Evolutionary conservation across 2,329 filamentous ascomycete genomes (phyloP).

Genomic region (Aspergillus novofumigatus): DNA sequence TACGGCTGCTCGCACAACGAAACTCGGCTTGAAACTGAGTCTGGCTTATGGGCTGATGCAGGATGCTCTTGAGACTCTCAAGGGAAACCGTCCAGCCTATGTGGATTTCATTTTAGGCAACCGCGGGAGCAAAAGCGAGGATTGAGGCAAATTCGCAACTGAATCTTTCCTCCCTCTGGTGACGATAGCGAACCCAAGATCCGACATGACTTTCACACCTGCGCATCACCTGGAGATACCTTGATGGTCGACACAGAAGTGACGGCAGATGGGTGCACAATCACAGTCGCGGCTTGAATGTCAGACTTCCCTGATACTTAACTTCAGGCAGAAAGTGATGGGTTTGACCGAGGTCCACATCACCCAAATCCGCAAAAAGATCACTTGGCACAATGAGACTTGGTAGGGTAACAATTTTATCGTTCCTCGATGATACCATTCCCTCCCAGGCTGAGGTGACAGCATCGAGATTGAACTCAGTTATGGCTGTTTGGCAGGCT

Average conservation of each 20-base stretch:
- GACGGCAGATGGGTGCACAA: not conserved
- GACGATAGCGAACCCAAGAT: not conserved
- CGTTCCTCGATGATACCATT: not conserved
- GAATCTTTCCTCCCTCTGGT: not conserved
- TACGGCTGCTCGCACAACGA: conserved; percentile 72
- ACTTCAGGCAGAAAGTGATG: not conserved
- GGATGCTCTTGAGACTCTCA: conserved; percentile 65
- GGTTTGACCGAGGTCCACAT: not conserved
- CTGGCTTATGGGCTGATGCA: conserved; percentile 76
- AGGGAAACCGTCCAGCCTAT: conserved; percentile 70
- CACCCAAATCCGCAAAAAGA: too few relatives aligned
- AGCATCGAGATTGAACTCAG: not conserved
- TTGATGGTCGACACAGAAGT: not conserved
- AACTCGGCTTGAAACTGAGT: conserved; percentile 73
- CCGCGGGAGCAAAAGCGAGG: conserved; percentile 22
- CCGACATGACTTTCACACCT: not conserved
- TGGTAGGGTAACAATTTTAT: not conserved
- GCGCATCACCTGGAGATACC: not conserved
- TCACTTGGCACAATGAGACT: not conserved
- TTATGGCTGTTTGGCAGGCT: not conserved
- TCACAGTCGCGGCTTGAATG: not conserved
- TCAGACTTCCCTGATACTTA: not conserved
- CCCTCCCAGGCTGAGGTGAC: not conserved
- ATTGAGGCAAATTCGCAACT: conserved; percentile 16
- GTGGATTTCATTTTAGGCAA: conserved; percentile 61